Evolutionary conservation across 352 stramenopile species (phyloP).

Genomic region (Phytophthora cryptogea): DNA sequence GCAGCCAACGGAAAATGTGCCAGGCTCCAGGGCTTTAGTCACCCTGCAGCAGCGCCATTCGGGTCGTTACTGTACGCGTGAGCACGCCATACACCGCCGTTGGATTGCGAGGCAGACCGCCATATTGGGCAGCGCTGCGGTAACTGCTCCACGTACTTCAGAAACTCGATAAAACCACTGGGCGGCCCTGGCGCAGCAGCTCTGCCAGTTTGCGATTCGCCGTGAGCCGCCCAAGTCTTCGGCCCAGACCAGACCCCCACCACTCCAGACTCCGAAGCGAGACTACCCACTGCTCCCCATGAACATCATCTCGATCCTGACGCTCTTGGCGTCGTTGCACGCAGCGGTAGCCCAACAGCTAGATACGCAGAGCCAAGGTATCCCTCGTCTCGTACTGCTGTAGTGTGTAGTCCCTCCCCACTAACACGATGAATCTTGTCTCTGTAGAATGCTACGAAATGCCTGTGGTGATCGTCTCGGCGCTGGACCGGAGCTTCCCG

Average conservation of each 20-base stretch:
- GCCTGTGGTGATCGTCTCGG: constrained; percentile 68
- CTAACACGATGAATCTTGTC: neutral
- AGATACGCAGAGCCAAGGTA: constrained; percentile 12
- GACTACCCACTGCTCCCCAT: constrained; percentile 7
- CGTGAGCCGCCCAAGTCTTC: constrained; percentile 17
- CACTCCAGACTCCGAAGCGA: constrained; percentile 10
- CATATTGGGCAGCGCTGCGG: constrained; percentile 12
- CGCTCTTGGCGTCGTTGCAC: constrained; percentile 27
- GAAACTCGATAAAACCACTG: constrained; percentile 19
- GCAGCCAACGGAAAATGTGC: neutral
- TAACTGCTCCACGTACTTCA: constrained; percentile 12
- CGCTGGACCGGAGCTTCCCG: constrained; percentile 59
- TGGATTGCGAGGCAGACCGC: constrained; percentile 3
- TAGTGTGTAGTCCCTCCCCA: neutral
- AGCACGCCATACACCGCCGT: neutral
- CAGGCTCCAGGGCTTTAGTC: neutral
- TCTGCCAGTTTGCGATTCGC: constrained; percentile 25
- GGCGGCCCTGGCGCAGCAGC: neutral
- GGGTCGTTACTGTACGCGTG: constrained; percentile 11
- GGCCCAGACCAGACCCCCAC: constrained; percentile 13
- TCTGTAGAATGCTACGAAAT: constrained; percentile 67
- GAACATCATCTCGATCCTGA: constrained; percentile 23
- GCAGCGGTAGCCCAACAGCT: constrained; percentile 14
- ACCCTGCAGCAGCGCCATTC: neutral
- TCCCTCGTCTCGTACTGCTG: too few relatives aligned